phyloP scores from a whole-genome alignment of 2,329 filamentous ascomycete species.

The Diaporthe eres region DNA sequence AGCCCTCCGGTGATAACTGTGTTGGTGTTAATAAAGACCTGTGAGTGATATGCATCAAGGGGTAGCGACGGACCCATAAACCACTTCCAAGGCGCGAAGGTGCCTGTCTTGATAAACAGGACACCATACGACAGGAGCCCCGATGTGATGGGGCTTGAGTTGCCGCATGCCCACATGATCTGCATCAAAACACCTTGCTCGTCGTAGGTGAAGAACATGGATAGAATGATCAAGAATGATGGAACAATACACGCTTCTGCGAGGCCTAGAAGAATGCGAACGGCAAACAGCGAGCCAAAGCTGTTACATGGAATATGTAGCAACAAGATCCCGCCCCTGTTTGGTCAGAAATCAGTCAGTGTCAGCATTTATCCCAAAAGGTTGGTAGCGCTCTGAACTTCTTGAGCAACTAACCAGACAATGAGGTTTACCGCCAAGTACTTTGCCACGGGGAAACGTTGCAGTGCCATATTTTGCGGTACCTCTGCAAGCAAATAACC shows the following conservation, averaged over 20 bases:
- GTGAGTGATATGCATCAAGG: too few species aligned
- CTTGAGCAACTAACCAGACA: too few species aligned
- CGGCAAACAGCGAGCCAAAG: slow-evolving; percentile 48
- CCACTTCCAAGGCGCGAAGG: slow-evolving; percentile 56
- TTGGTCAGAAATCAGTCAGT: too few species aligned
- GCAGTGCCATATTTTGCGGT: slow-evolving; percentile 40
- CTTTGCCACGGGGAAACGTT: slow-evolving; percentile 31
- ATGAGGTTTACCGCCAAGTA: slow-evolving; percentile 43
- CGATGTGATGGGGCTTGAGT: slow-evolving; percentile 51
- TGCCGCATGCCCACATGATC: slow-evolving; percentile 57
- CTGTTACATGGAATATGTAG: slow-evolving; percentile 49
- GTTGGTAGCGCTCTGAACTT: too few species aligned
- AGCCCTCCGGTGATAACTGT: slow-evolving; percentile 43
- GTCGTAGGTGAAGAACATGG: slow-evolving; percentile 54
- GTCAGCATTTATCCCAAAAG: too few species aligned
- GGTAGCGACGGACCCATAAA: slow-evolving; percentile 52
- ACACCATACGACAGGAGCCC: slow-evolving; percentile 51
- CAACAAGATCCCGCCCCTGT: slow-evolving; percentile 49
- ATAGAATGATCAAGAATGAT: slow-evolving; percentile 46
- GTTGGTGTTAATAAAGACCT: too few species aligned
- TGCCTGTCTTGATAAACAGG: slow-evolving; percentile 51
- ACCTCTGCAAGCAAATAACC: slow-evolving; percentile 40
- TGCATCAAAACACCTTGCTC: slow-evolving; percentile 53
- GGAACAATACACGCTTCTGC: slow-evolving; percentile 48
- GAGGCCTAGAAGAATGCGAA: slow-evolving; percentile 49